Percentiles rank a stretch among this genome's conserved stretches.
These are phyloP conservation scores for Pichia kluyveri DNA, from an alignment of 805 yeast genomes.

Conservation along the genomic window DNA sequence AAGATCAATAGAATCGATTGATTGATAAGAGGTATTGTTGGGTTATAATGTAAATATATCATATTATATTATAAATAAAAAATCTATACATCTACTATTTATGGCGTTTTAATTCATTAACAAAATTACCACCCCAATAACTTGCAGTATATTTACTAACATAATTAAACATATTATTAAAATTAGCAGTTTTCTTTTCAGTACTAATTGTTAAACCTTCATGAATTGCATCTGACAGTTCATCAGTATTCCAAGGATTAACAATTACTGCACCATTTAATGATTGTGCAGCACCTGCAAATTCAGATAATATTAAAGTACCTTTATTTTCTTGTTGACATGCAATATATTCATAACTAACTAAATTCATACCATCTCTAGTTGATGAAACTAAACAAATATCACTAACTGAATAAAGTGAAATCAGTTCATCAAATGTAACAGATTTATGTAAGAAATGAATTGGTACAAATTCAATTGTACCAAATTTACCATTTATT, in stretches of 20 bases:
- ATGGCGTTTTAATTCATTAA: conserved; percentile 51
- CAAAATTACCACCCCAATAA: conserved; percentile 96
- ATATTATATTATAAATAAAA: not conserved
- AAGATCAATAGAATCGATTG: too few species aligned
- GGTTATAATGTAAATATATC: too few species aligned
- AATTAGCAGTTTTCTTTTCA: conserved; percentile 72
- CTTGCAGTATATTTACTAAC: conserved; percentile 91
- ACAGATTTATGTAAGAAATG: conserved; percentile 92
- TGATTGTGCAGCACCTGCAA: conserved; percentile 99
- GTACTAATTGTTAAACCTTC: conserved; percentile 80
- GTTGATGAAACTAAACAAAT: conserved; percentile 91
- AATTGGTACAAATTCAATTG: conserved; percentile 95
- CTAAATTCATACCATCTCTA: conserved; percentile 97
- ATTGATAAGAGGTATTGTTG: too few species aligned
- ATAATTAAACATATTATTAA: conserved; percentile 75
- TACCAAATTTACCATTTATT: conserved; percentile 92
- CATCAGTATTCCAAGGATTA: conserved; percentile 98
- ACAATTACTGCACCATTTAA: conserved; percentile 89
- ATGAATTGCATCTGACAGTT: conserved; percentile 72
- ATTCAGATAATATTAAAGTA: conserved; percentile 79
- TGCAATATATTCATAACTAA: conserved; percentile 92
- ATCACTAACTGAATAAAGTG: conserved; percentile 78
- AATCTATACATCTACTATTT: not conserved
- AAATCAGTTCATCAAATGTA: conserved; percentile 83
- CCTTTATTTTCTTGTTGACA: conserved; percentile 83